Percentiles rank a stretch among this genome's conserved stretches.
phyloP scores from a whole-genome alignment of 805 yeast species.

The Kuraishia floccosa region DNA sequence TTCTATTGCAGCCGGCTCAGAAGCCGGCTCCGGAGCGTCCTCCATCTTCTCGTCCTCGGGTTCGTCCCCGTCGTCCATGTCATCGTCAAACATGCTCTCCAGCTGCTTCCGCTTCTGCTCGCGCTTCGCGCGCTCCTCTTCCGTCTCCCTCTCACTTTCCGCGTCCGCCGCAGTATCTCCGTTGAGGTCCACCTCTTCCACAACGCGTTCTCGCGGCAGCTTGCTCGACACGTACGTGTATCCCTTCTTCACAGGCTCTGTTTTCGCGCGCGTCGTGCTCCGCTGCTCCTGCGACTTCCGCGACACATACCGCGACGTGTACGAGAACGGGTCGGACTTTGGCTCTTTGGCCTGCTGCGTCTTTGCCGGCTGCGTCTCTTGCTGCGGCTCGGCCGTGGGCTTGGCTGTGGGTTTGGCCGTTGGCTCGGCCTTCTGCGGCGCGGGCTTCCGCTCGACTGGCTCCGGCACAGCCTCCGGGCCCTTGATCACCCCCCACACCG shows the following conservation, averaged over 20 bases:
- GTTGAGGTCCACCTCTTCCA: constrained; percentile 6
- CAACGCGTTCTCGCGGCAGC: constrained; percentile 17
- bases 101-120: constrained; percentile 1
- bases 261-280: not conserved
- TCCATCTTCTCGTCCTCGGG: constrained; percentile 3
- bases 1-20: no score
- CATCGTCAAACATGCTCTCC: constrained; percentile 4
- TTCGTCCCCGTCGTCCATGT: constrained; percentile 1
- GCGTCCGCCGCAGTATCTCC: constrained; percentile 1
- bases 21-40: constrained; percentile 4
- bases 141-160: constrained; percentile 1
- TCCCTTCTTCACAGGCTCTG: not conserved
- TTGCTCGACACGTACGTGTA: constrained; percentile 7
- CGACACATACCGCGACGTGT: constrained; percentile 1
- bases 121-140: constrained; percentile 1
- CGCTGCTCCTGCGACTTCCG: not conserved
- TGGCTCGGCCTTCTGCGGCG: not conserved
- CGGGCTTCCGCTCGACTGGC: not conserved
- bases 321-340: constrained; percentile 1
- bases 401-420: constrained; percentile 1
- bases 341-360: not conserved
- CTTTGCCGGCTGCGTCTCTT: not conserved
- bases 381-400: no score
- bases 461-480: constrained; percentile 4
- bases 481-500: constrained; percentile 9